Evolutionary conservation across 2,329 filamentous ascomycete genomes (phyloP).

Genomic region (Metarhizium anisopliae): DNA sequence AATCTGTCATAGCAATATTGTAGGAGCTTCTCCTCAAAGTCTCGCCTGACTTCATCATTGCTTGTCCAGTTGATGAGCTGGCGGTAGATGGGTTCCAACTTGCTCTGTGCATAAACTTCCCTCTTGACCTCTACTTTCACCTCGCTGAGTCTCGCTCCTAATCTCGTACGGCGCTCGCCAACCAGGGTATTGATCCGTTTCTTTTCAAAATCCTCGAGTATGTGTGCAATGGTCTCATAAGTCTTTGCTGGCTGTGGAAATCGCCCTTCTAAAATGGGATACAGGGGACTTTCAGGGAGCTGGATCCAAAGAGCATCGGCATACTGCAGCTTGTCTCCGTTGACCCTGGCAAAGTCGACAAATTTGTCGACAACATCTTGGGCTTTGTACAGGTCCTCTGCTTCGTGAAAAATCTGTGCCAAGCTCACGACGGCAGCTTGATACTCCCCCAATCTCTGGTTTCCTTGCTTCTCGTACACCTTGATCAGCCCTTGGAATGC

Average conservation of each 20-base stretch:
- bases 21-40: conserved; percentile 85
- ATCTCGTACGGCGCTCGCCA: conserved; percentile 74
- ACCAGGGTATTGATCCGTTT: conserved; percentile 85
- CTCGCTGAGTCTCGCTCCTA: conserved; percentile 75
- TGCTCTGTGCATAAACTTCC: conserved; percentile 69
- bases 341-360: conserved; percentile 59
- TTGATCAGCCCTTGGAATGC: conserved; percentile 86
- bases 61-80: conserved; percentile 82
- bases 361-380: conserved; percentile 72
- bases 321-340: conserved; percentile 66
- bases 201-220: conserved; percentile 78
- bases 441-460: conserved; percentile 63
- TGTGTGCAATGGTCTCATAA: conserved; percentile 73
- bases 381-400: conserved; percentile 54
- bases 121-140: conserved; percentile 82
- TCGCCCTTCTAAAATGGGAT: conserved; percentile 73
- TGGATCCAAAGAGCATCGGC: conserved; percentile 67
- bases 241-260: conserved; percentile 71
- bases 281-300: conserved; percentile 73
- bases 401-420: conserved; percentile 62
- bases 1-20: conserved; percentile 73
- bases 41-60: conserved; percentile 75
- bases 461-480: conserved; percentile 71
- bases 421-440: conserved; percentile 63
- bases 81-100: conserved; percentile 71